Evolutionary conservation across 371 early-diverging fungal species (phyloP).

Genomic region (Mortierella sp.): DNA sequence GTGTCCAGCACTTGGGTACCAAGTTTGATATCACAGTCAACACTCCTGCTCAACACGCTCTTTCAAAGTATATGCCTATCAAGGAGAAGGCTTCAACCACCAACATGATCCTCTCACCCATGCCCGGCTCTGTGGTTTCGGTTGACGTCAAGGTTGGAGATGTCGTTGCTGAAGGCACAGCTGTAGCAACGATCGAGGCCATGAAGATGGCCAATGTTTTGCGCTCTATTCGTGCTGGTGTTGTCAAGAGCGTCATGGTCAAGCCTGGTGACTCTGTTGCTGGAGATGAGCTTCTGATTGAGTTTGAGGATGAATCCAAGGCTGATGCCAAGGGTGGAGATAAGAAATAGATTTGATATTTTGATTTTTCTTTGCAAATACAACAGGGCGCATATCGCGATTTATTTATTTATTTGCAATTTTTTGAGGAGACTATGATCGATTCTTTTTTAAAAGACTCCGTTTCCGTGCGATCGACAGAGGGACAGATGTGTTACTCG

Average conservation of each 20-base stretch:
- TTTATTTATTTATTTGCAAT: background rate
- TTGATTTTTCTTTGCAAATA: background rate
- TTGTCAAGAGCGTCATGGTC: slow-evolving; percentile 84
- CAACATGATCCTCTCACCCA: slow-evolving; percentile 85
- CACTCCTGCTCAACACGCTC: slow-evolving; percentile 70
- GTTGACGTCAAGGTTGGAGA: slow-evolving; percentile 90
- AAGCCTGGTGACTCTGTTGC: slow-evolving; percentile 81
- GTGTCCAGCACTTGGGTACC: slow-evolving; percentile 87
- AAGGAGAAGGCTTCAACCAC: slow-evolving; percentile 80
- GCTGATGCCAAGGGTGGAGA: slow-evolving; percentile 27
- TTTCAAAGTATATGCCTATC: slow-evolving; percentile 81
- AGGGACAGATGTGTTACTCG: background rate
- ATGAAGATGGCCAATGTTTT: slow-evolving; percentile 99
- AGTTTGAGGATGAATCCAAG: slow-evolving; percentile 73
- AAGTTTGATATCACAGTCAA: slow-evolving; percentile 83
- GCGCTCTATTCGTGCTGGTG: slow-evolving; percentile 83
- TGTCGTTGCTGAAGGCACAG: slow-evolving; percentile 84
- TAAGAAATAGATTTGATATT: slow-evolving; percentile 31
- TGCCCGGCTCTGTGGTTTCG: slow-evolving; percentile 94
- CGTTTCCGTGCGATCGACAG: slow-evolving; percentile 31
- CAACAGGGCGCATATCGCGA: background rate
- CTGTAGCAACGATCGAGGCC: slow-evolving; percentile 94
- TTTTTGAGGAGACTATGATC: background rate
- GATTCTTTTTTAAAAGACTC: slow-evolving; percentile 24
- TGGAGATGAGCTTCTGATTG: slow-evolving; percentile 89